Percentiles rank a stretch among this genome's conserved stretches.
Conservation (phyloP, 441 rosid genomes). For the Gossypium lobatum region DNA sequence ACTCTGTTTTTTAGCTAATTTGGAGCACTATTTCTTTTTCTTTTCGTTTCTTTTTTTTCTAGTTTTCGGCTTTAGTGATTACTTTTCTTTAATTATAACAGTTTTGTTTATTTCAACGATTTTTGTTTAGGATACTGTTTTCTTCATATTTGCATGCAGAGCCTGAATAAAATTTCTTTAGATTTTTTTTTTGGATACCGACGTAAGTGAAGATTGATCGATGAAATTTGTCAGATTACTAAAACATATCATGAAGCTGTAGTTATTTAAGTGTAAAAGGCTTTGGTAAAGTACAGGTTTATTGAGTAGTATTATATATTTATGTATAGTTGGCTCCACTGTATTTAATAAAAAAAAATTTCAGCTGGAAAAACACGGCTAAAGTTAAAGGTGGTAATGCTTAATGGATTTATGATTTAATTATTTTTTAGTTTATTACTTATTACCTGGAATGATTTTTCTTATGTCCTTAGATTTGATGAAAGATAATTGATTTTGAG, state of each 20-base stretch:
- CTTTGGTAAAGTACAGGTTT: not conserved
- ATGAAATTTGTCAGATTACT: not conserved
- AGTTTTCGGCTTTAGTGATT: not conserved
- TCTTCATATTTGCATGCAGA: not conserved
- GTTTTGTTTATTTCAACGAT: not conserved
- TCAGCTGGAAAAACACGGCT: not conserved
- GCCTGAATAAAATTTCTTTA: not conserved
- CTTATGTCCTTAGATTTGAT: not conserved
- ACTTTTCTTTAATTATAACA: not conserved
- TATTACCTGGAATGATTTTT: not conserved
- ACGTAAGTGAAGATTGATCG: too few relatives aligned
- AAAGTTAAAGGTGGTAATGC: not conserved
- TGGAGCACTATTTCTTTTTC: not conserved
- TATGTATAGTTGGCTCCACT: not conserved
- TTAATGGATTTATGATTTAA: not conserved
- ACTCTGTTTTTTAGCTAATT: not conserved
- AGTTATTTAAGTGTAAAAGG: not conserved
- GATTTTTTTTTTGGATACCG: not conserved
- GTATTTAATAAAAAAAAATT: not conserved
- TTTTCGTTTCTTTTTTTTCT: not conserved
- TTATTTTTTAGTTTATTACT: not conserved
- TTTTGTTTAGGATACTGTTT: not conserved
- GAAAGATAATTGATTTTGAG: conserved; percentile 3
- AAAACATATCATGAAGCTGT: not conserved
- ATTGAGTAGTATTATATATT: not conserved